Evolutionary conservation across 2,329 filamentous ascomycete genomes (phyloP), one percentile per base, ranked within the genome.

Genomic region (Microcyclospora tardicrescens): DNA sequence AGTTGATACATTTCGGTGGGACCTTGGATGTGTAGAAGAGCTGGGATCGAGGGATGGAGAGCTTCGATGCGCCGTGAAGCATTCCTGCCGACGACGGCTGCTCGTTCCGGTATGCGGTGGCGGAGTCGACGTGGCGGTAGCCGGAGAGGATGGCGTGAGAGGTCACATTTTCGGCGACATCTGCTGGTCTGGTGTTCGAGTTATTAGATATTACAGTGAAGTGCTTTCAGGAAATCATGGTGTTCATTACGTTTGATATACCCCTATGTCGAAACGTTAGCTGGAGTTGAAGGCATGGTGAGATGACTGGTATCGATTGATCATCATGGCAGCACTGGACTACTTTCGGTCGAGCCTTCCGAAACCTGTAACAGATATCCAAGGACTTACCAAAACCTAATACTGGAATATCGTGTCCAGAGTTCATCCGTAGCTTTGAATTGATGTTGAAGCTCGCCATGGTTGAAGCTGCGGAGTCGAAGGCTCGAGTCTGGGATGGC

Each of bases 11-110:
- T 10, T 54, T 60, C 2, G 66, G 61, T 3, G 70, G 70, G 6
- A 79, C 66, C 53, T 79, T 79, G 43, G 68, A 74, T 6, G 75
- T 79, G 56, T 75, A 78, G 62, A 77, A 79, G 39, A 78, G 61
- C 28, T 73, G 58, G 16, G 66, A 64, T 6, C 76, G 68, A 10
- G 69, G 65, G 35, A 78, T 51, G 2, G 63, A 62, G 6, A 69
- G 68, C 38, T 64, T 62, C 4, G 12, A n/a, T 4, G 12, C 30
- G 4, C 30, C 30, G 30, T 32, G 30, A 1, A 62, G 56, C 43
- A 79, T 71, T 9, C 72, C 75, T 10, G 61, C 56, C 1, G 65
- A 67, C 36, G 69, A 71, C 33, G 73, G 67, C 9, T 59, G 61
- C 58, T 79, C 75, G 45, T 79, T 79, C 29, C 61, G 61, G 54